Conservation (phyloP, 2,329 filamentous ascomycete species). For the Fusarium vanettenii region DNA sequence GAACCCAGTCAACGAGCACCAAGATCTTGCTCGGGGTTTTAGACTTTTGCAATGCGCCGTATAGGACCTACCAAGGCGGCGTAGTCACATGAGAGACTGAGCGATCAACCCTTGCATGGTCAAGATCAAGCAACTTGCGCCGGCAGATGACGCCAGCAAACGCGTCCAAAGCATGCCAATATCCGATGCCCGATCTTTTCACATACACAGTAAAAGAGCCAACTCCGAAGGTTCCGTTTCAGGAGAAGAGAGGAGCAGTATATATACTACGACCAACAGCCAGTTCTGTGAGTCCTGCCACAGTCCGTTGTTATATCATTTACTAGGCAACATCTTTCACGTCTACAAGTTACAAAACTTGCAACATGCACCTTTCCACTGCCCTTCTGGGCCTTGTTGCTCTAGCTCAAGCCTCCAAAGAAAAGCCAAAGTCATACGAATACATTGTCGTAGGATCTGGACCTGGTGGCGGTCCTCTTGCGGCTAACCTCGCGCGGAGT, state of each 20-base stretch:
- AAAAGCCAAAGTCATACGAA: background rate
- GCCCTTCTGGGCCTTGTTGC: background rate
- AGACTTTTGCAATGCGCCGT: background rate
- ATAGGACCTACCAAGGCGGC: rapidly evolving
- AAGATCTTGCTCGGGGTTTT: background rate
- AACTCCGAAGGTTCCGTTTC: background rate
- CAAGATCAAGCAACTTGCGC: background rate
- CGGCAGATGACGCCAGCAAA: background rate
- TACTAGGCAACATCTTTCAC: background rate
- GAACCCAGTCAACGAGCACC: background rate
- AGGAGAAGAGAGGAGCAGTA: background rate
- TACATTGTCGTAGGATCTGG: background rate
- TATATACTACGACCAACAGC: background rate
- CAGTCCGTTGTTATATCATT: background rate
- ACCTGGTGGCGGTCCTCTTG: background rate
- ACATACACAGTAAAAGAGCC: background rate
- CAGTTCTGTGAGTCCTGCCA: background rate
- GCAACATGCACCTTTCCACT: background rate
- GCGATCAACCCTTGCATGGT: background rate
- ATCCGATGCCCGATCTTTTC: background rate
- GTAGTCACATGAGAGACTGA: rapidly evolving
- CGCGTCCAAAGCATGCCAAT: background rate
- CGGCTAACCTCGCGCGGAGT: background rate
- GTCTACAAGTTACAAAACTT: background rate
- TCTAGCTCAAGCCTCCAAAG: background rate